Conservation (phyloP, 306 rosid species). For the Malus fusca region DNA sequence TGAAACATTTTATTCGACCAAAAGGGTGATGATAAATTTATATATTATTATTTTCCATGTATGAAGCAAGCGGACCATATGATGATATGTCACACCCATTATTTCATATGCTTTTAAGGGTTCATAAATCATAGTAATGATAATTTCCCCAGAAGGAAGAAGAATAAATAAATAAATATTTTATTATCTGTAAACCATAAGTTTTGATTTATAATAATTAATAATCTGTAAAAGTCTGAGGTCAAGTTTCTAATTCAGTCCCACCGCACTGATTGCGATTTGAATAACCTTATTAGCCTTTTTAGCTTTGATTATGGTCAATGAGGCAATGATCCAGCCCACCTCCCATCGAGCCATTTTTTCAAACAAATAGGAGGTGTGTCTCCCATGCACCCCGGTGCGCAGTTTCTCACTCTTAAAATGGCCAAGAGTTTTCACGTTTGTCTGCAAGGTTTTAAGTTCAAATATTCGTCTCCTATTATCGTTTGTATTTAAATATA, state of each 20-base stretch:
- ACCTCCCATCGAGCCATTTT: background rate
- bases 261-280: constrained; percentile 33
- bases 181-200: too few species aligned
- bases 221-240: background rate
- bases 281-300: constrained; percentile 23
- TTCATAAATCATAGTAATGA: background rate
- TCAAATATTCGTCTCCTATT: rapidly evolving
- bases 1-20: background rate
- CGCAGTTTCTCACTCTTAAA: constrained; percentile 21
- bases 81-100: background rate
- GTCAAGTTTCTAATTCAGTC: constrained; percentile 19
- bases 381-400: constrained; percentile 9
- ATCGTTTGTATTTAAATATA: too few species aligned
- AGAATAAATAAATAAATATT: background rate
- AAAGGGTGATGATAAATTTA: background rate
- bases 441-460: rapidly evolving
- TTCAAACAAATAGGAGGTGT: background rate
- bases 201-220: background rate
- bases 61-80: background rate
- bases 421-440: too few species aligned
- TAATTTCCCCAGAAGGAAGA: constrained; percentile 5
- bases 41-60: background rate
- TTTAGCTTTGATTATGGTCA: constrained; percentile 24
- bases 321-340: constrained; percentile 11
- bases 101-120: background rate